Evolutionary conservation across 345 rosid species (phyloP), one percentile per base, ranked within the genome.

Genomic region (Xanthoceras sorbifolium): DNA sequence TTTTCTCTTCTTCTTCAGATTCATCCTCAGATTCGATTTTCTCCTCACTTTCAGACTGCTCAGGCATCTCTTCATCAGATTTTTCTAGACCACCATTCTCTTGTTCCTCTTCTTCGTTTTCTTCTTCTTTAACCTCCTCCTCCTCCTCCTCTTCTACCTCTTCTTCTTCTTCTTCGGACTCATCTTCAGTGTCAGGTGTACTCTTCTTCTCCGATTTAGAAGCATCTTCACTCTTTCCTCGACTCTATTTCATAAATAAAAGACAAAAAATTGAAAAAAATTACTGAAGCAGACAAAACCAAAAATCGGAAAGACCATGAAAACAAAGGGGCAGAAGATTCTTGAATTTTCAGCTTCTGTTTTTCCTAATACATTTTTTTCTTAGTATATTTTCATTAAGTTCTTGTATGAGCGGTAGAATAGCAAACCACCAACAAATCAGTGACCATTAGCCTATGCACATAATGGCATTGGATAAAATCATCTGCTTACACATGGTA

Each of bases 51-150:
- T 85, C 89, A 68, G 94, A 86, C 68, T 72, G 75, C 63, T 84
- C 89, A 9, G 81, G 77, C 79, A 82, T 85, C 82, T 88, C 90
- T 26, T 84, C 82, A 83, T 90, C 97, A 77, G 91, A 89, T 82
- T 88, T 85, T 77, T 89, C 95, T 7, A 85, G 74, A 78, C 80
- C 77, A 52, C 93, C 99, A 88, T 93, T 89, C 82, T 80, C 89
- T 64, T 83, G 84, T 74, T 80, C 88, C 57, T 85, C 92, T 22
- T 81, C 92, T 76, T 81, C 83, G 14, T 79, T 73, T 78, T 84
- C 86, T 65, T 86, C 86, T 50, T 87, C 81, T 52, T 86, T 81
- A 44, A 75, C 73, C 8, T 79, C 85, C 48, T 77, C 77, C 14
- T 46, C 72, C 38, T 76, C 81, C 34, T 83, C 88, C 18, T 84